These are phyloP conservation scores for Lachnellula willkommii DNA, from an alignment of 2,329 filamentous ascomycete species.

Conservation along the genomic window DNA sequence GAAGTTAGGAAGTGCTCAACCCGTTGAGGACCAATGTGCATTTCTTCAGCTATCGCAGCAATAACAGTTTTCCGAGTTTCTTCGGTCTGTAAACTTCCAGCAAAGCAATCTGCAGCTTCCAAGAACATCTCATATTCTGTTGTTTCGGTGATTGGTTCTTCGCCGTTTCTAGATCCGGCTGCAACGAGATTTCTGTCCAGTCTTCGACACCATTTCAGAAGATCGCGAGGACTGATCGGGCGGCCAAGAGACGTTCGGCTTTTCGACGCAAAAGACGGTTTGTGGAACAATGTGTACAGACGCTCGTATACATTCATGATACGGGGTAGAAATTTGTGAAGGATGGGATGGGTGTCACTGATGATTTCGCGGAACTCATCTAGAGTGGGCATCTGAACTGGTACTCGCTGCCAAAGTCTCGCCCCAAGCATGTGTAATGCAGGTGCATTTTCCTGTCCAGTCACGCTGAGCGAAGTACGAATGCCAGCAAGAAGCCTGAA, in stretches of 20 bases:
- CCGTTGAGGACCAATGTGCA: conserved; percentile 79
- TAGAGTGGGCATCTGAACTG: conserved; percentile 59
- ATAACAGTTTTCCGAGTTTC: conserved; percentile 56
- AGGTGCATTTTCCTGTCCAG: conserved; percentile 61
- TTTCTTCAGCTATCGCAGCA: conserved; percentile 71
- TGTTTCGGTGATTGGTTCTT: conserved; percentile 67
- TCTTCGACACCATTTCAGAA: conserved; percentile 87
- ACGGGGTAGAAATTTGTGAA: conserved; percentile 57
- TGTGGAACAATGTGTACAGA: conserved; percentile 41
- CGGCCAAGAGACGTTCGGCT: conserved; percentile 44
- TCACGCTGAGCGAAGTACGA: conserved; percentile 66
- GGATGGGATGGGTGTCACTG: conserved; percentile 60
- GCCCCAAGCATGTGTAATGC: conserved; percentile 68
- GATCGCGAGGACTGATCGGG: conserved; percentile 65
- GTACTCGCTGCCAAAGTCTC: conserved; percentile 79
- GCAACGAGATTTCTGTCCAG: conserved; percentile 60
- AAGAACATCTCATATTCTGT: conserved; percentile 81
- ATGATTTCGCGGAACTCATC: conserved; percentile 73
- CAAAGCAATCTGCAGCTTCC: conserved; percentile 90
- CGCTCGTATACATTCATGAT: conserved; percentile 56
- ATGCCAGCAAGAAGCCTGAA: conserved; percentile 93
- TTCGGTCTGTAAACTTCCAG: conserved; percentile 68
- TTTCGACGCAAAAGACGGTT: conserved; percentile 40
- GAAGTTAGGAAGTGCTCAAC: conserved; percentile 70
- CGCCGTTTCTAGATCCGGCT: conserved; percentile 57